Conservation (phyloP, 2,329 filamentous ascomycete species). For the Paraphoma sp. region DNA sequence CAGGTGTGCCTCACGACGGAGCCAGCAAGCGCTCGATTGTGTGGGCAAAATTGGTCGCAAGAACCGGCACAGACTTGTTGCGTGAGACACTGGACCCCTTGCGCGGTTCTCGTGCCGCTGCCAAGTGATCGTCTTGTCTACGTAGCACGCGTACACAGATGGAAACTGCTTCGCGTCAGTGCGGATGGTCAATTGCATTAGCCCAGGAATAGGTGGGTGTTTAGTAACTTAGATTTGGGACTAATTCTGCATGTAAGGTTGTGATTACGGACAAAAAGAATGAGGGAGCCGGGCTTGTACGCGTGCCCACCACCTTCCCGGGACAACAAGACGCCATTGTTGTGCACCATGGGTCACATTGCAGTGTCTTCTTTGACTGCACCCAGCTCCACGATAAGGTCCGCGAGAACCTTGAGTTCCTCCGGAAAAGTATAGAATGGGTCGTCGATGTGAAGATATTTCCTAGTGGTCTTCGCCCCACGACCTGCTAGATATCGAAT, state of each 20-base stretch:
- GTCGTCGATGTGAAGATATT: slow-evolving; percentile 3
- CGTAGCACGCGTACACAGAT: not conserved
- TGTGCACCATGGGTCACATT: not conserved
- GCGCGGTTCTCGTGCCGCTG: not conserved
- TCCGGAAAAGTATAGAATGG: slow-evolving; percentile 3
- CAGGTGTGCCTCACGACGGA: slow-evolving; percentile 3
- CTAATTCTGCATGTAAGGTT: no score
- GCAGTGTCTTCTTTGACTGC: slow-evolving; percentile 5
- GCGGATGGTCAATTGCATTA: no score
- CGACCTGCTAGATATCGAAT: slow-evolving; percentile 10
- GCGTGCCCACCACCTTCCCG: slow-evolving; percentile 1
- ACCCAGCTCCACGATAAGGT: slow-evolving; percentile 6
- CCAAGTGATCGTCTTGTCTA: not conserved
- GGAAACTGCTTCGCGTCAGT: not conserved
- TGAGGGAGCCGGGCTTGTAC: not conserved
- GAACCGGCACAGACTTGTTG: not conserved
- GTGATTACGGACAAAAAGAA: no score
- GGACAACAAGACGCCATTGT: slow-evolving; percentile 1
- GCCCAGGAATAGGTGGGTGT: no score
- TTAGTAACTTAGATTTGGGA: no score
- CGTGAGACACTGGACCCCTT: not conserved
- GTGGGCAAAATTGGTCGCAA: not conserved
- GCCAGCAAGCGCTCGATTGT: not conserved
- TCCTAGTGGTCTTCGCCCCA: slow-evolving; percentile 6
- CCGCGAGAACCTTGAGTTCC: slow-evolving; percentile 1